Evolutionary conservation across 2,329 filamentous ascomycete genomes (phyloP).

Genomic region (Karstenula rhodostoma): DNA sequence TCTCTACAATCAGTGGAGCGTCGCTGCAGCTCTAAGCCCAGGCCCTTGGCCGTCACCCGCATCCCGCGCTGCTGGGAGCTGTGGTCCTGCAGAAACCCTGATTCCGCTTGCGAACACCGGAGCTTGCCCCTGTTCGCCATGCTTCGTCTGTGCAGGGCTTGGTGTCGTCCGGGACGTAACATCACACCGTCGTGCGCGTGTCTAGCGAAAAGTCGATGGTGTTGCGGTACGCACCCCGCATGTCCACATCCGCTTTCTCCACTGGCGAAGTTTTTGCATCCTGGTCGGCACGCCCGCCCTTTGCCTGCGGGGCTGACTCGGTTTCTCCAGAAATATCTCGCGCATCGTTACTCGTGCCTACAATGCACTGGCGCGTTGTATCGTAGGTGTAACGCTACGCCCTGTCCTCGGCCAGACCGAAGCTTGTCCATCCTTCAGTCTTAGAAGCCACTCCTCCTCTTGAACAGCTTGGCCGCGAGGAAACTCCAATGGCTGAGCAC

Average conservation of each 20-base stretch:
- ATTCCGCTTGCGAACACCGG: conserved; percentile 6
- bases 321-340: background rate
- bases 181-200: background rate
- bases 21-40: conserved; percentile 19
- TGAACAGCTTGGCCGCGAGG: conserved; percentile 36
- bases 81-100: conserved; percentile 6
- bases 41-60: conserved; percentile 19
- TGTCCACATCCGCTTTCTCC: background rate
- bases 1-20: conserved; percentile 17
- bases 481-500: conserved; percentile 35
- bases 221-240: background rate
- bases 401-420: conserved; percentile 6
- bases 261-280: conserved; percentile 1
- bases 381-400: background rate
- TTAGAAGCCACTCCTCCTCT: conserved; percentile 31
- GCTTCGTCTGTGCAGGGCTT: background rate
- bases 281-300: background rate
- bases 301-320: background rate
- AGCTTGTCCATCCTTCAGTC: conserved; percentile 23
- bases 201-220: background rate
- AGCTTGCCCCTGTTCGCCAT: conserved; percentile 8
- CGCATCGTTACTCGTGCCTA: conserved; percentile 24
- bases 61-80: conserved; percentile 16
- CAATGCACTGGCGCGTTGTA: conserved; percentile 17
- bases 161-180: background rate